Base-by-base conservation (phyloP, 345 rosid species). In the Garcia nutans region DNA sequence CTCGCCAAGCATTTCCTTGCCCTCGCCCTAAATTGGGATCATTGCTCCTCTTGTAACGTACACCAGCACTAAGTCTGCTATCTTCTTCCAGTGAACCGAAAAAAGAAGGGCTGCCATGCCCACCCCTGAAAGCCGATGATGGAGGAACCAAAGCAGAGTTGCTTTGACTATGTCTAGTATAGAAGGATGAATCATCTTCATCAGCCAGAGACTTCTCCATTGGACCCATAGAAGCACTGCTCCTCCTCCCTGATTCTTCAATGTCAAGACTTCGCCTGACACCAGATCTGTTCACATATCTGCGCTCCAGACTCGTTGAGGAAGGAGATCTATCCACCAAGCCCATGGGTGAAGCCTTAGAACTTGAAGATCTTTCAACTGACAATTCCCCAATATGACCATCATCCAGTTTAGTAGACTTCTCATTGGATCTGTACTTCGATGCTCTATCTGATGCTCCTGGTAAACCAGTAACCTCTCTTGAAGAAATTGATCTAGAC, bases 1-100 rank as follows among this genome's bases (percentile, higher is more conserved):
- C 92, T 78, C 99, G 88, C 99, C 99, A 95, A 70, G 87, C 81
- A 86, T 90, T 96, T 74, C 91, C 86, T 72, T 89, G 98, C 64
- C 92, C 95, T 85, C 99, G 89, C 75, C 92, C 97, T 77, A 86
- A 47, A 80, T 75, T 84, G 9, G 78, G 75, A 86, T 93, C 99
- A 70, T 83, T 84, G 22, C 82, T 84, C 89, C 97, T 87, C 80
- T 86, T 89, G 79, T 86, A 87, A 68, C 92, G 93, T 52, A 80
- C 83, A 74, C 76, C 82, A 1, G 73, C 56, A 71, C 84, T 91
- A 47, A 37, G 71, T 77, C 94, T 88, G 71, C 83, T 77, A 67
- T 92, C 93, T 66, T 94, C 98, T 79, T 94, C 97, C 66, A 84
- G 45, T 28, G 86, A 87, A 47, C 90, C 94, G 82, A 84, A 78